phyloP scores from a whole-genome alignment of 2,329 filamentous ascomycete genomes.

The Amphichorda felina region DNA sequence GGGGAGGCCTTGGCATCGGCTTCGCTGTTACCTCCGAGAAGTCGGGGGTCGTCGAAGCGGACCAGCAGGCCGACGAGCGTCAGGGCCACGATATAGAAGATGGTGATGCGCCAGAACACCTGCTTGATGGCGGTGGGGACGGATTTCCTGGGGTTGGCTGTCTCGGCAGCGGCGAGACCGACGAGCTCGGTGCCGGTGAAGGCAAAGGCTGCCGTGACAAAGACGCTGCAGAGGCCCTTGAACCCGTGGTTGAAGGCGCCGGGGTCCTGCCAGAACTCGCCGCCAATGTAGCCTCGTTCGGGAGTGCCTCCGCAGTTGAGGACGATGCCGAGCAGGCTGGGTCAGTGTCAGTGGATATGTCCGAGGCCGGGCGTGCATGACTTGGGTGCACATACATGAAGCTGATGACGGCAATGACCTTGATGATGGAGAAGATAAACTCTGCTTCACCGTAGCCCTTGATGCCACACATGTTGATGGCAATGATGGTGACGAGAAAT shows the following conservation, averaged over 20 bases:
- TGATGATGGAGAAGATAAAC: conserved; percentile 77
- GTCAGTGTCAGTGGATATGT: neutral
- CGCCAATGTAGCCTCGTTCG: conserved; percentile 67
- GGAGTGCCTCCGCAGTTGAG: conserved; percentile 74
- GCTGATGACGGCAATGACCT: conserved; percentile 74
- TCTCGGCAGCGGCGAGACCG: conserved; percentile 66
- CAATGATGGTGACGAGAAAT: conserved; percentile 64
- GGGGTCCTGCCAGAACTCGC: conserved; percentile 61
- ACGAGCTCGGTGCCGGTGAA: conserved; percentile 69
- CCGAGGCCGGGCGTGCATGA: neutral
- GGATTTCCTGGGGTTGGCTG: conserved; percentile 67
- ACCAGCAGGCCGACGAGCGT: conserved; percentile 74
- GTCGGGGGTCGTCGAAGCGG: conserved; percentile 52
- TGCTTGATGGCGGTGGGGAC: conserved; percentile 83
- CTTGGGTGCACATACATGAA: conserved; percentile 54
- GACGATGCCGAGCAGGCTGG: conserved; percentile 70
- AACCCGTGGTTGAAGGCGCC: conserved; percentile 81
- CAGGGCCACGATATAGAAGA: conserved; percentile 82
- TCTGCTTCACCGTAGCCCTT: conserved; percentile 85
- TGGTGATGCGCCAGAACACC: conserved; percentile 85
- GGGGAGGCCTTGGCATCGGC: conserved; percentile 68
- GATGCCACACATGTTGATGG: conserved; percentile 81
- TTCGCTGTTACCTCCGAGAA: conserved; percentile 43
- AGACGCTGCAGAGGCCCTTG: conserved; percentile 69
- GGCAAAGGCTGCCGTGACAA: conserved; percentile 66